phyloP scores from a whole-genome alignment of 352 stramenopile species.

The Peronospora belbahrii region DNA sequence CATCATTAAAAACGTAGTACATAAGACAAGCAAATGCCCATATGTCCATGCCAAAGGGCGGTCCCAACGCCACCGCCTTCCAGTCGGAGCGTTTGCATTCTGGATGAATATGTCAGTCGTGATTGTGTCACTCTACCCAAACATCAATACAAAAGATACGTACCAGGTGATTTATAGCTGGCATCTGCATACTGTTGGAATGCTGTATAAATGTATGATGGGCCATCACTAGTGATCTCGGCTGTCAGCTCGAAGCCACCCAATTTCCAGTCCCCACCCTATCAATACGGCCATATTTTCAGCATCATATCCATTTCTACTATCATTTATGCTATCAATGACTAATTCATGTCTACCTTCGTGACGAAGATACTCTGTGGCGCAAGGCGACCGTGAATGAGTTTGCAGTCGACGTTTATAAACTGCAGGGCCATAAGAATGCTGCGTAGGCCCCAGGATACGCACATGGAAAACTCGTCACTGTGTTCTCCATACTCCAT shows the following conservation, averaged over 20 bases:
- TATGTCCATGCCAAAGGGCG: slow-evolving; percentile 58
- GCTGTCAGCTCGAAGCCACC: slow-evolving; percentile 89
- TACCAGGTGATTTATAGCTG: slow-evolving; percentile 76
- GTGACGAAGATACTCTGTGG: slow-evolving; percentile 92
- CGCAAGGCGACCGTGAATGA: slow-evolving; percentile 87
- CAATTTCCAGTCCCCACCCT: slow-evolving; percentile 93
- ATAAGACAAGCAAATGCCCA: slow-evolving; percentile 73
- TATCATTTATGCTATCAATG: background rate
- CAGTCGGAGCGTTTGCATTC: slow-evolving; percentile 79
- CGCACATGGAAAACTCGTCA: slow-evolving; percentile 74
- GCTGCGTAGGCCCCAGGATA: slow-evolving; percentile 91
- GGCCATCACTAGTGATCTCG: slow-evolving; percentile 72
- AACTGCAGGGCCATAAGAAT: slow-evolving; percentile 91
- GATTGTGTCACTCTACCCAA: background rate
- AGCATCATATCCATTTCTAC: background rate
- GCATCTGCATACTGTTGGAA: slow-evolving; percentile 81
- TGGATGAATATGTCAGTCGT: slow-evolving; percentile 20
- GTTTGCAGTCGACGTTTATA: slow-evolving; percentile 90
- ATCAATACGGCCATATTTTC: background rate
- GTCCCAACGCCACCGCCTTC: slow-evolving; percentile 42
- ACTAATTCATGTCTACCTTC: slow-evolving; percentile 31
- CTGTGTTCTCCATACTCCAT: slow-evolving; percentile 47
- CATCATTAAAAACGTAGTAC: slow-evolving; percentile 76
- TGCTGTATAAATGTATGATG: slow-evolving; percentile 67
- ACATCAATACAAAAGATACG: slow-evolving; percentile 14